Evolutionary conservation across 2,329 filamentous ascomycete species (phyloP).

Genomic region (Trichoderma atrobrunneum): DNA sequence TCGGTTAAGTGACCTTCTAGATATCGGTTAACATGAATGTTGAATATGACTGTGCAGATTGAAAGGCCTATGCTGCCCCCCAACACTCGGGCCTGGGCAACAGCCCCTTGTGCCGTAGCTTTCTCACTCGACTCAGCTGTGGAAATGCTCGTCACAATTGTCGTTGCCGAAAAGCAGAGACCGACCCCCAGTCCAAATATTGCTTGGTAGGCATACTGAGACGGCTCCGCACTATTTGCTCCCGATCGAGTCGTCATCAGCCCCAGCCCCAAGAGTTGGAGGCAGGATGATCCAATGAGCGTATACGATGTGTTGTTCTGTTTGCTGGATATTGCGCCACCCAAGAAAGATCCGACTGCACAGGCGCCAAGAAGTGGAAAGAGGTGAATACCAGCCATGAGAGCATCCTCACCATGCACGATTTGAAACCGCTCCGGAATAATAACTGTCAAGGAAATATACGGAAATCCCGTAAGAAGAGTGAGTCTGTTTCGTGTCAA

Average conservation of each 20-base stretch:
- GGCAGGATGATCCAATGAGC: slow-evolving; percentile 45
- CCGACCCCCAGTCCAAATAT: slow-evolving; percentile 60
- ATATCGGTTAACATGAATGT: slow-evolving; percentile 40
- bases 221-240: slow-evolving; percentile 33
- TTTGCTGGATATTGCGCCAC: slow-evolving; percentile 52
- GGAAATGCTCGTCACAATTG: slow-evolving; percentile 56
- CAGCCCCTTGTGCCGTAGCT: slow-evolving; percentile 57
- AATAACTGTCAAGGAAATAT: slow-evolving; percentile 56
- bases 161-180: slow-evolving; percentile 54
- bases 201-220: slow-evolving; percentile 54
- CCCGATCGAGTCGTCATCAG: slow-evolving; percentile 46
- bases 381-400: slow-evolving; percentile 56
- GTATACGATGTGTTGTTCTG: slow-evolving; percentile 54
- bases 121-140: slow-evolving; percentile 46
- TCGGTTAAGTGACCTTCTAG: slow-evolving; percentile 37
- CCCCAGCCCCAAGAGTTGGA: slow-evolving; percentile 53
- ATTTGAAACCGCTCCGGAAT: slow-evolving; percentile 61
- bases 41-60: slow-evolving; percentile 58
- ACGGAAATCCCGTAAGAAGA: slow-evolving; percentile 55
- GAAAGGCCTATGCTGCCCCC: slow-evolving; percentile 60
- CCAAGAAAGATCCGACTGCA: slow-evolving; percentile 54
- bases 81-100: slow-evolving; percentile 58
- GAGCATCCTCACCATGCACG: slow-evolving; percentile 50
- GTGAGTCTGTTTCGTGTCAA: slow-evolving; percentile 46
- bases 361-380: slow-evolving; percentile 57